Base-by-base conservation (phyloP, 2,329 filamentous ascomycete species). In the Aspergillus sp. region DNA sequence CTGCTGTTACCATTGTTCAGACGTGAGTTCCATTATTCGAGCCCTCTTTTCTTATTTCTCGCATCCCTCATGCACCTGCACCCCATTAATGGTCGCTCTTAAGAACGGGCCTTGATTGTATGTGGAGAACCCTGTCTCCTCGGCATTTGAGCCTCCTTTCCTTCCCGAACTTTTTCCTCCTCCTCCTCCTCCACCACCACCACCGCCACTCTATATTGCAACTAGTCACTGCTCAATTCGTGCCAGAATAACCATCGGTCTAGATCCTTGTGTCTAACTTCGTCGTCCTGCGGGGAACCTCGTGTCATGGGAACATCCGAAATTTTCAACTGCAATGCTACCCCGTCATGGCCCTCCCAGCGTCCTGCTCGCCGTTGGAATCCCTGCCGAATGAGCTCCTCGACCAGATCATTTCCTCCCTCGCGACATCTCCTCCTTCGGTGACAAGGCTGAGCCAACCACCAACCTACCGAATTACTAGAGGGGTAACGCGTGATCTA, bases 381-480 rank as follows among this genome's bases (percentile, higher is more conserved):
- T 49, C 26, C 61, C 71, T 86, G 19, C 83, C 82, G 2, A 79
- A 77, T 51, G 83, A 86, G 65, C 66, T 86, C 41, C 64, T 83
- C 26, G 61, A 74, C 44, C 70, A 77, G 3, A 75, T 85, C 52
- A 71, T 85, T 54, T 65, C 63, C n/a, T 74, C 73, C 55, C 68
- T 85, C 41, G 73, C 77, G 53, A 56, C 57, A 0, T 59, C 69
- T 2, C 71, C 77, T 7, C 74, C 76, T 8, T 79, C 80, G 0
- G 63, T 71, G 39, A 57, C 55, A 35, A 68, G 68, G 10, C 62
- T 82, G 26, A 70, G 75, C 46, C 69, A 78, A 44, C 72, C 74
- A 52, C 81, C 76, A 28, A 68, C 56, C 57, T 63, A 62, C 48
- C 52, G 58, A 50, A 65, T 80, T n/a, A 68, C 70, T 5, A 52